These are phyloP conservation scores for Phaeosphaeria sp. DNA, from an alignment of 2,329 filamentous ascomycete species.

Conservation along the genomic window DNA sequence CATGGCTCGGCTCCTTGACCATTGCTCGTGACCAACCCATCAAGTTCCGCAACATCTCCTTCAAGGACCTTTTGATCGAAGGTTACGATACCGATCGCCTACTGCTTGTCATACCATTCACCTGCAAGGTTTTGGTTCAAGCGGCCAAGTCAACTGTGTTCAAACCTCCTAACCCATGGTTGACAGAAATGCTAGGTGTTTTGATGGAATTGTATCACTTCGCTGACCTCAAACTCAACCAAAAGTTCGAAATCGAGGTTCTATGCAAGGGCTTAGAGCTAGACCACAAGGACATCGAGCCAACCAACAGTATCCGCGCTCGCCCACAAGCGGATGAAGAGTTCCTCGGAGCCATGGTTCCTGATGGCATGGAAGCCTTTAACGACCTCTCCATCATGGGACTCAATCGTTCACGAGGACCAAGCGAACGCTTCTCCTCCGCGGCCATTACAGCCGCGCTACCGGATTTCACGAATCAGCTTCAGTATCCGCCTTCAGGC, in stretches of 20 bases:
- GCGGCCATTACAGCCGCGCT: conserved; percentile 79
- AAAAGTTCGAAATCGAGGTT: conserved; percentile 98
- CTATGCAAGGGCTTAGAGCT: conserved; percentile 90
- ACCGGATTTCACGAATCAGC: conserved; percentile 79
- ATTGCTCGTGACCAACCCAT: conserved; percentile 94
- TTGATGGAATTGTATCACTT: conserved; percentile 93
- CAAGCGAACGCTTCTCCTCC: conserved; percentile 76
- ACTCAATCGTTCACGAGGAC: conserved; percentile 71
- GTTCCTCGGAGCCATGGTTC: conserved; percentile 60
- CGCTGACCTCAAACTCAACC: conserved; percentile 91
- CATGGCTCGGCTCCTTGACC: conserved; percentile 92
- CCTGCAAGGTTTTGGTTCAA: conserved; percentile 92
- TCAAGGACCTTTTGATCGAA: conserved; percentile 93
- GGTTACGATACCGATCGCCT: conserved; percentile 92
- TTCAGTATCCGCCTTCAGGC: conserved; percentile 76
- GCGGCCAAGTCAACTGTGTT: conserved; percentile 87
- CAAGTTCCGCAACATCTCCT: conserved; percentile 94
- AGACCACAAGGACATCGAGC: conserved; percentile 91
- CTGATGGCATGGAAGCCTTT: conserved; percentile 78
- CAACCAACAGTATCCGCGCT: conserved; percentile 84
- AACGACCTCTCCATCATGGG: conserved; percentile 71
- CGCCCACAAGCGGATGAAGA: conserved; percentile 70
- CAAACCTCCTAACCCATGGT: conserved; percentile 93
- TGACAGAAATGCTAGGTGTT: conserved; percentile 93
- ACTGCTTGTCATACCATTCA: conserved; percentile 93